Percentiles rank a stretch among this genome's conserved stretches.
Evolutionary conservation across 768 basidiomycete genomes (phyloP).

Genomic region (Rhizopogon roseolus): DNA sequence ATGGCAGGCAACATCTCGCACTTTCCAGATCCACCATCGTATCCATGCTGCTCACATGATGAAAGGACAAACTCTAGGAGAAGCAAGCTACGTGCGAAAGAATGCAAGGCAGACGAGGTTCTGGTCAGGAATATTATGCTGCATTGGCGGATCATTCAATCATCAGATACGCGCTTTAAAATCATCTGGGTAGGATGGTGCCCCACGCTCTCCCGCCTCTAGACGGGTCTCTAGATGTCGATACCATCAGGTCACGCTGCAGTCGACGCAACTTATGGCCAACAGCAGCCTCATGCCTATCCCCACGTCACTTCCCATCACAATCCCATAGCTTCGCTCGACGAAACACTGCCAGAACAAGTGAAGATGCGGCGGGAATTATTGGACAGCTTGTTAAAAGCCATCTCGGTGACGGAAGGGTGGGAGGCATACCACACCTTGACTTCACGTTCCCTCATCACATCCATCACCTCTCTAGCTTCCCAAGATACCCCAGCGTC

Average conservation of each 20-base stretch:
- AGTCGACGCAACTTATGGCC: conserved; percentile 2
- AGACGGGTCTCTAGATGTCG: background rate
- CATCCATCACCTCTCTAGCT: background rate
- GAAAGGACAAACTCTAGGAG: background rate
- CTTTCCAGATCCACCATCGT: conserved; percentile 1
- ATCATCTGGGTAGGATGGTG: background rate
- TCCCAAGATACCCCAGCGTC: conserved; percentile 26
- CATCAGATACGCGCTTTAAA: background rate
- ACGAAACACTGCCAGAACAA: conserved; percentile 9
- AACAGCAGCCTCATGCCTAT: background rate
- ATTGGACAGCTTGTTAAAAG: conserved; percentile 27
- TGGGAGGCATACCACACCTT: conserved; percentile 39
- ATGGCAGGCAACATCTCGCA: conserved; percentile 5
- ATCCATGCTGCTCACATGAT: conserved; percentile 1
- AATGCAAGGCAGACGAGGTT: background rate
- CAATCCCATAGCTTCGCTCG: background rate
- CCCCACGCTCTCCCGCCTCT: background rate
- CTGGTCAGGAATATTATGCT: background rate
- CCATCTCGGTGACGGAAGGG: conserved; percentile 27
- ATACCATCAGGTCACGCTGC: conserved; percentile 6
- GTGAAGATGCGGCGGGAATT: conserved; percentile 17
- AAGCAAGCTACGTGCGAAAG: conserved; percentile 1
- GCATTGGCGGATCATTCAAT: background rate
- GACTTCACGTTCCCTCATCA: conserved; percentile 21
- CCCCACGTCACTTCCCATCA: background rate